These are phyloP conservation scores for Stachybotrys echinatus DNA, from an alignment of 2,329 filamentous ascomycete species.

Conservation along the genomic window DNA sequence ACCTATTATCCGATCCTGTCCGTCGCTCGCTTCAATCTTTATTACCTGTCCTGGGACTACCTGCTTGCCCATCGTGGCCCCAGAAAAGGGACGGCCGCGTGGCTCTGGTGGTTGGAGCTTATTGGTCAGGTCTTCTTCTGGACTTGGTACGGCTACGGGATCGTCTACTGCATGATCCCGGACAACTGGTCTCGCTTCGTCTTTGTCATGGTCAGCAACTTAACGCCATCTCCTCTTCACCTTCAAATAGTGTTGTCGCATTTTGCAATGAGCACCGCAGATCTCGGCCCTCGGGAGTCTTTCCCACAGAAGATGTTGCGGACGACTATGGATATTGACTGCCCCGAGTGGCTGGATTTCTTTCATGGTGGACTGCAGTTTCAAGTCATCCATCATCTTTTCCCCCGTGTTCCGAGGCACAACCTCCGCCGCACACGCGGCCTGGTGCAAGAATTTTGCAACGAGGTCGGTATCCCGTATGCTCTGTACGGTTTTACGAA, in stretches of 20 bases:
- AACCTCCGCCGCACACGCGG: constrained; percentile 73
- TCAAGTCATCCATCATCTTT: constrained; percentile 83
- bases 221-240: constrained; percentile 76
- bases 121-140: constrained; percentile 75
- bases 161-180: constrained; percentile 70
- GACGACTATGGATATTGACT: constrained; percentile 92
- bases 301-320: constrained; percentile 88
- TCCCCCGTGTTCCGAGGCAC: constrained; percentile 76
- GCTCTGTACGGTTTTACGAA: constrained; percentile 80
- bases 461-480: constrained; percentile 78
- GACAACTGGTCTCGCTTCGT: constrained; percentile 62
- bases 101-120: constrained; percentile 79
- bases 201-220: constrained; percentile 76
- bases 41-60: constrained; percentile 74
- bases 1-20: constrained; percentile 78
- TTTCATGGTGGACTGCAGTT: constrained; percentile 87
- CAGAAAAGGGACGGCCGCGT: constrained; percentile 70
- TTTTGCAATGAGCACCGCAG: constrained; percentile 88
- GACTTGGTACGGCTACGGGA: constrained; percentile 79
- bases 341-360: constrained; percentile 82
- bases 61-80: constrained; percentile 66
- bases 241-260: constrained; percentile 89
- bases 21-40: constrained; percentile 84
- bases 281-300: constrained; percentile 77
- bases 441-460: constrained; percentile 75